Evolutionary conservation across 495 filamentous ascomycete genomes (phyloP), one percentile per base, ranked within the genome.

Genomic region (Penicillium cataractarum): DNA sequence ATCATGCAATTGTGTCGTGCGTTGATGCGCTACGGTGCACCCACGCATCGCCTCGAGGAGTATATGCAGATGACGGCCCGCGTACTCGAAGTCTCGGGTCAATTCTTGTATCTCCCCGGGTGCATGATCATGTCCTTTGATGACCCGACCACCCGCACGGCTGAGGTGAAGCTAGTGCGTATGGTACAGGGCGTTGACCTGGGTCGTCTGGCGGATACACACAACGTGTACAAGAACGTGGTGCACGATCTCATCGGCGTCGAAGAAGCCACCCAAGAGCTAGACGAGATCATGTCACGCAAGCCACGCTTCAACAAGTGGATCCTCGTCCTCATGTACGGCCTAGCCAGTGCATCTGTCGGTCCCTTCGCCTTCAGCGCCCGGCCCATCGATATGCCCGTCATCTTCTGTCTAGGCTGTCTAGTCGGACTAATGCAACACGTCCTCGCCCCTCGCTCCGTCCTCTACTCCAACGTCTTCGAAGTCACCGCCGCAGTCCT

Each of bases 91-190:
- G 92, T 97, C 26, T 91, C 96, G 42, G 91, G 89, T 44, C 93
- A 97, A 65, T 97, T 95, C 70, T 76, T 97, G 44, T 97, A 97
- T 73, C 87, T 97, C 3, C 94, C 94, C 0, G 92, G 92, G 6
- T 95, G 90, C 65, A 98, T 97, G 94, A 90, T 98, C 70, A 90
- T 97, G 73, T 92, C 92, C 0, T 97, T 98, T 69, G 93, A 96
- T 68, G 94, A 98, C 76, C 85, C 86, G 22, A 83, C 87, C 15
- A 96, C 92, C 1, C 94, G 96, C 66, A 97, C 94, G 0, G 92
- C 92, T 6, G 94, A 97, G 71, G 90, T 97, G 61, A 94, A 96
- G 76, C 85, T 98, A 26, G 89, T 98, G 22, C 87, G 91, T 24
- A 82, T 86, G 21, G 76, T 78, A 3, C 90, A 93, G 69, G 92